Evolutionary conservation across 164 flowering plant species (phyloP).

Genomic region (Platanus orientalis): DNA sequence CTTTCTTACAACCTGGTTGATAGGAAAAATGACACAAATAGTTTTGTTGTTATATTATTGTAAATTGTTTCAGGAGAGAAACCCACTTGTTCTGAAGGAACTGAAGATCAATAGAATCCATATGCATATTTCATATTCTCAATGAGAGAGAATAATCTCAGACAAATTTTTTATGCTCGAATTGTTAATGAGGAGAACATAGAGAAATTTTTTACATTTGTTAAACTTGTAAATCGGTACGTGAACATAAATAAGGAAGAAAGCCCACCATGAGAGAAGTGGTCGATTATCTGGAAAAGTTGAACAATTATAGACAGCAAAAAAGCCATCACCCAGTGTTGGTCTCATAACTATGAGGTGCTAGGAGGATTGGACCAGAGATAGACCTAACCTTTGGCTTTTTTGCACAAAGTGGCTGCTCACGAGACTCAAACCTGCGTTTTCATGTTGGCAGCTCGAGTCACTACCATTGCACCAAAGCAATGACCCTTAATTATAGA

Average conservation of each 20-base stretch:
- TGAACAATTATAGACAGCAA: neutral
- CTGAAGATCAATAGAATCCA: neutral
- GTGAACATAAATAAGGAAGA: neutral
- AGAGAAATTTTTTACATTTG: neutral
- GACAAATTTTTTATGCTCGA: neutral
- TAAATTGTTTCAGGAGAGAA: neutral
- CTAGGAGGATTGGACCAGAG: too few species aligned
- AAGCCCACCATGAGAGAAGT: slow-evolving; percentile 4
- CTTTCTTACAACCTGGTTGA: neutral
- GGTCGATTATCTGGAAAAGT: neutral
- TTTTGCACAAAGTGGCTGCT: too few species aligned
- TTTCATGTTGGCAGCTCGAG: too few species aligned
- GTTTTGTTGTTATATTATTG: neutral
- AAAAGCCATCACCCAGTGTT: too few species aligned
- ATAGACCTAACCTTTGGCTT: too few species aligned
- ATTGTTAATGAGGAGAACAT: neutral
- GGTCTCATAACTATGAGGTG: too few species aligned
- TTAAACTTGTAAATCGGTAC: neutral
- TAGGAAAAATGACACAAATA: neutral
- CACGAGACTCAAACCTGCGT: too few species aligned
- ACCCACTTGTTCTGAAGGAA: neutral
- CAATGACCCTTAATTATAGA: too few species aligned
- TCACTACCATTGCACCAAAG: too few species aligned
- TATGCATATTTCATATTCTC: neutral
- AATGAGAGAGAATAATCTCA: neutral